A percentile compares a stretch with the other conserved stretches of the same genome.
Conservation (phyloP, 2,329 filamentous ascomycete genomes). For the Ophiostoma sp. region DNA sequence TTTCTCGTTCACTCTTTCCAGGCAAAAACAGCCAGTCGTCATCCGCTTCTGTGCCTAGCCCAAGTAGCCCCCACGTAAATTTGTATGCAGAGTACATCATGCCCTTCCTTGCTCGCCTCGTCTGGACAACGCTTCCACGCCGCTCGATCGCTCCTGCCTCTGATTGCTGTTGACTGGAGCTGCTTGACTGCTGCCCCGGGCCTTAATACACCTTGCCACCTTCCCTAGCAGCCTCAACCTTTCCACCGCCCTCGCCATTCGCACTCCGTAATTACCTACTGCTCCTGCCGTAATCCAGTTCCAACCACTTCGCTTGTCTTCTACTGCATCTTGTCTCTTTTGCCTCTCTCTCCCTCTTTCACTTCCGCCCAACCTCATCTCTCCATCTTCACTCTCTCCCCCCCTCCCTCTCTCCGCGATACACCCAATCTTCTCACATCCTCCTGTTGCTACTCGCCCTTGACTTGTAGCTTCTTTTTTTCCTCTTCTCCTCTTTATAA, state of each 20-base stretch:
- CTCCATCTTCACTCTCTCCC: slow-evolving; percentile 9
- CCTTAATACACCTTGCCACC: slow-evolving; percentile 4
- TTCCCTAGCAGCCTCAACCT: slow-evolving; percentile 13
- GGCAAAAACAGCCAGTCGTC: slow-evolving; percentile 30
- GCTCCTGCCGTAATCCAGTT: slow-evolving; percentile 20
- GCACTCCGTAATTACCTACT: neutral
- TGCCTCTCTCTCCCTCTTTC: slow-evolving; percentile 15
- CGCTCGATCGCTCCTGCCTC: slow-evolving; percentile 13
- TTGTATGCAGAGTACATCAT: slow-evolving; percentile 23
- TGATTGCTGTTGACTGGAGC: neutral
- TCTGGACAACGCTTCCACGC: slow-evolving; percentile 18
- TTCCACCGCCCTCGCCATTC: slow-evolving; percentile 1
- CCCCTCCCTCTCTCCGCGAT: neutral
- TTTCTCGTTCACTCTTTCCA: slow-evolving; percentile 9
- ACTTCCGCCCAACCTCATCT: slow-evolving; percentile 12
- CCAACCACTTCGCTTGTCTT: slow-evolving; percentile 22
- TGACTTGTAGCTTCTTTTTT: slow-evolving; percentile 12
- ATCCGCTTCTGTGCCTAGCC: slow-evolving; percentile 33
- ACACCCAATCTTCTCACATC: neutral
- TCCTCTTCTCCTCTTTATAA: neutral
- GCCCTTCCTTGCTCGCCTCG: neutral
- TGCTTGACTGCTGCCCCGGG: neutral
- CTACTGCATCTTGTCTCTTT: slow-evolving; percentile 19
- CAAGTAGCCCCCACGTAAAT: slow-evolving; percentile 19
- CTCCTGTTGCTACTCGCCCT: slow-evolving; percentile 4